Conservation (phyloP, 257 asterid genomes). For the Nicotiana sylvestris region DNA sequence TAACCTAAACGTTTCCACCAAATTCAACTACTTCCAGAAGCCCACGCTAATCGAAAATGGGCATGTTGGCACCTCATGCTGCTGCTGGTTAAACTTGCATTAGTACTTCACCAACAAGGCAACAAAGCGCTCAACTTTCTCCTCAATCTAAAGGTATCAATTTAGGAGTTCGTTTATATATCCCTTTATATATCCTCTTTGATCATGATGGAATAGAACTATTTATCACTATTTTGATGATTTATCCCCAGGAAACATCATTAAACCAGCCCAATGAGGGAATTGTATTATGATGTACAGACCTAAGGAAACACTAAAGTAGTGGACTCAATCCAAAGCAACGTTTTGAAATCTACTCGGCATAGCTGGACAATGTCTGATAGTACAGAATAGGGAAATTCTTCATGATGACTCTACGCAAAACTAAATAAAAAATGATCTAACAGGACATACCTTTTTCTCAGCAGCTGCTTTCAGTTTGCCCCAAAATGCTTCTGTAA, state of each 20-base stretch:
- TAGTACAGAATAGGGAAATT: neutral
- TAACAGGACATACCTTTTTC: slow-evolving; percentile 48
- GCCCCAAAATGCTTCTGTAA: slow-evolving; percentile 69
- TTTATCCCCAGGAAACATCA: neutral
- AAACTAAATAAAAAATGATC: neutral
- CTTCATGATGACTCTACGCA: neutral
- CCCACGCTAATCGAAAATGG: neutral
- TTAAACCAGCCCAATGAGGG: neutral
- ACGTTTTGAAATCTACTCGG: neutral
- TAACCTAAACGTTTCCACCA: neutral
- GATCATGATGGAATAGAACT: neutral
- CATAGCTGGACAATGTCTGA: neutral
- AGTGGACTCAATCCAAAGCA: neutral
- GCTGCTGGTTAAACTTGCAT: neutral
- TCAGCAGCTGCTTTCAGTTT: slow-evolving; percentile 65
- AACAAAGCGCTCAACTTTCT: neutral
- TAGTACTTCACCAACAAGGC: neutral
- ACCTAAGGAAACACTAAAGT: neutral
- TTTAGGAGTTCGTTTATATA: neutral
- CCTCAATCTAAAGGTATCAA: neutral
- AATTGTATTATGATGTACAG: neutral
- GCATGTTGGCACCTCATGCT: neutral
- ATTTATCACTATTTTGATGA: neutral
- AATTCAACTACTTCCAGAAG: neutral
- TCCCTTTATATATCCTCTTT: neutral